phyloP scores from a whole-genome alignment of 208 protist species.

The Wallacemonas collosoma region DNA sequence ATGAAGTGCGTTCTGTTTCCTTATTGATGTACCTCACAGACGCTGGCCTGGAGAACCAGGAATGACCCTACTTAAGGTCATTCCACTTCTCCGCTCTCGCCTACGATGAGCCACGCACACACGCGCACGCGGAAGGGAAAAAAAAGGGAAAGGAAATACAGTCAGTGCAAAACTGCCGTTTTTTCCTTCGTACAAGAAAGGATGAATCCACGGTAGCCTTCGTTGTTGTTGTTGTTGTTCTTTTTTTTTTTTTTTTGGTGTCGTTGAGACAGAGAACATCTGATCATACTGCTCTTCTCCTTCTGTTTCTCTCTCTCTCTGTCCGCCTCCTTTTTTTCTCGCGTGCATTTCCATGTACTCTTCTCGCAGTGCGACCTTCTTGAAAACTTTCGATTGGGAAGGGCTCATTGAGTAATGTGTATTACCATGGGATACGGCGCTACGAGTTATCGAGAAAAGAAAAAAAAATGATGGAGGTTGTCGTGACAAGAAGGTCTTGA shows the following conservation, averaged over 20 bases:
- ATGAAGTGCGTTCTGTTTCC: background rate
- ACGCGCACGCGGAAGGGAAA: background rate
- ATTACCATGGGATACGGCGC: background rate
- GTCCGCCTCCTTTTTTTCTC: too few species aligned
- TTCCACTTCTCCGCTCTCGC: too few species aligned
- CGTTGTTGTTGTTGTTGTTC: background rate
- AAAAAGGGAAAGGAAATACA: background rate
- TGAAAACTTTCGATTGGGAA: background rate
- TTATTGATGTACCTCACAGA: background rate
- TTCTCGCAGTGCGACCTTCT: background rate
- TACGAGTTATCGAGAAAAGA: background rate
- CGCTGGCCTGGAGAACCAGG: background rate
- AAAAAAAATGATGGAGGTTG: background rate
- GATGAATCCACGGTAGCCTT: background rate
- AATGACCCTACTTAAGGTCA: background rate
- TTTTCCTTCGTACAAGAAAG: conserved; percentile 18
- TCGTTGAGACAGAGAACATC: too few species aligned
- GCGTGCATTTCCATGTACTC: background rate
- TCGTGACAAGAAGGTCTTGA: background rate
- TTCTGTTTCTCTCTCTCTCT: too few species aligned
- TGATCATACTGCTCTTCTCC: background rate
- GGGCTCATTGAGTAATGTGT: background rate
- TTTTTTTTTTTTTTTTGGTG: conserved; percentile 1
- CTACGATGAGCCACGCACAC: background rate
- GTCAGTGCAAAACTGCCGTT: background rate